Base-by-base conservation (phyloP, 2,329 filamentous ascomycete species). In the Hymenoscyphus repandus region DNA sequence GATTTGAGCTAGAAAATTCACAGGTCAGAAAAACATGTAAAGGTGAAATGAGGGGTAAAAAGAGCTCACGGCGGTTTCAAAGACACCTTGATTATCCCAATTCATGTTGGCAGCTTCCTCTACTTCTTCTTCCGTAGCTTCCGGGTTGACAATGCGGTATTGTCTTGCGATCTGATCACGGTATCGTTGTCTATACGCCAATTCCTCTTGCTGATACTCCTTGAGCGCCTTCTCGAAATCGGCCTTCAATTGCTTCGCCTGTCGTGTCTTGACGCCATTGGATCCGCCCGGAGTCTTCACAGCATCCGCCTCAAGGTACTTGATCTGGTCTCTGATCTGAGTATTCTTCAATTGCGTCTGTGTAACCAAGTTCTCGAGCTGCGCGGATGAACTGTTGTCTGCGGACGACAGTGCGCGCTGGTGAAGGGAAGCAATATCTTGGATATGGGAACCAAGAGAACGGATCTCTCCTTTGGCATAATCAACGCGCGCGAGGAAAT, bases 91-190 rank as follows among this genome's bases (percentile, higher is more conserved):
- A 52, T 87, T 80, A 48, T 84, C 82, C 84, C 86, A 88, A 66
- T 90, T 83, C 48, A 81, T 74, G 59, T 88, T 76, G 20, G 82
- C 74, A 3, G 86, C 86, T 66, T 88, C 74, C 44, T 77, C 72
- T 2, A 91, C 83, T 69, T 92, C 85, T 1, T 78, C 73, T 53
- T 90, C 86, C 44, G 78, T 79, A n/a, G 88, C 88, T 40, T 90
- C 83, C 46, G 88, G 88, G 66, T 90, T 89, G 59, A 90, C 86
- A 64, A 92, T 90, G 50, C 82, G 77, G 69, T 88, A 91, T 69
- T 93, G 88, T 62, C 88, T 79, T 52, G 82, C 81, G 65, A 92
- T 89, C 68, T 90, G 86, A 57, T 90, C 85, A 54, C 84, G 79
- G 68, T 90, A 90, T 57, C 83, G 75, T 65, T 80, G 76, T 64